A percentile compares a stretch with the other conserved stretches of the same genome.
Conservation (phyloP, 176 grass and related monocot genomes). For the Carex scoparia region DNA sequence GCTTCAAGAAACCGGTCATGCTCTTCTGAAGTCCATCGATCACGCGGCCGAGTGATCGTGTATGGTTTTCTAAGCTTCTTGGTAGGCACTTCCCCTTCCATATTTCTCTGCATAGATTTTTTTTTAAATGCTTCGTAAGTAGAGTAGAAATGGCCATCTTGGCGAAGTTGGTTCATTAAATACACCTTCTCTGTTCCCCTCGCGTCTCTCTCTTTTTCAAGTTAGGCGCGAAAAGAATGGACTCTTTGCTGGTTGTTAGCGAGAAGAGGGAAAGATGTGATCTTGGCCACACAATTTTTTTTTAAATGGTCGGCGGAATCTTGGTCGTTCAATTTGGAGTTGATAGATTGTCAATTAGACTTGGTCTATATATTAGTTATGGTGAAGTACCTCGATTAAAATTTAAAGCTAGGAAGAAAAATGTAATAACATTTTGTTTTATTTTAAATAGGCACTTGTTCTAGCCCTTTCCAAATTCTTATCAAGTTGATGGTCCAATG, state of each 20-base stretch:
- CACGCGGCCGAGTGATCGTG: slow-evolving; percentile 66
- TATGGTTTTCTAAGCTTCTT: slow-evolving; percentile 89
- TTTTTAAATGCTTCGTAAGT: background rate
- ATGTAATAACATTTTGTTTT: background rate
- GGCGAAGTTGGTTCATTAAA: background rate
- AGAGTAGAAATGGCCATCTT: background rate
- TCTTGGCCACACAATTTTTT: background rate
- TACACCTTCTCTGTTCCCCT: background rate
- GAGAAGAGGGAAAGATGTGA: slow-evolving; percentile 12
- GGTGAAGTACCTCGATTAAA: background rate
- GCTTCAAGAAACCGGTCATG: slow-evolving; percentile 92
- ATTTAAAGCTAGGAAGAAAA: background rate
- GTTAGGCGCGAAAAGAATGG: slow-evolving; percentile 29
- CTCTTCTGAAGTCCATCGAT: slow-evolving; percentile 72
- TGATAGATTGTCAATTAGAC: background rate
- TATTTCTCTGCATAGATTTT: background rate
- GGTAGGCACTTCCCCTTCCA: slow-evolving; percentile 14
- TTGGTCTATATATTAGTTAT: background rate
- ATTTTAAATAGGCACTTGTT: background rate
- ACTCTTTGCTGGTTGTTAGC: background rate
- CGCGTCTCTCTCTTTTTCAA: background rate
- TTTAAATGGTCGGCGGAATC: background rate
- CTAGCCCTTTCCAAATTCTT: background rate
- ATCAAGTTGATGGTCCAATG: background rate
- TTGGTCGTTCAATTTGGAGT: background rate